Conservation (phyloP, 257 asterid species). For the Cruciata laevipes region DNA sequence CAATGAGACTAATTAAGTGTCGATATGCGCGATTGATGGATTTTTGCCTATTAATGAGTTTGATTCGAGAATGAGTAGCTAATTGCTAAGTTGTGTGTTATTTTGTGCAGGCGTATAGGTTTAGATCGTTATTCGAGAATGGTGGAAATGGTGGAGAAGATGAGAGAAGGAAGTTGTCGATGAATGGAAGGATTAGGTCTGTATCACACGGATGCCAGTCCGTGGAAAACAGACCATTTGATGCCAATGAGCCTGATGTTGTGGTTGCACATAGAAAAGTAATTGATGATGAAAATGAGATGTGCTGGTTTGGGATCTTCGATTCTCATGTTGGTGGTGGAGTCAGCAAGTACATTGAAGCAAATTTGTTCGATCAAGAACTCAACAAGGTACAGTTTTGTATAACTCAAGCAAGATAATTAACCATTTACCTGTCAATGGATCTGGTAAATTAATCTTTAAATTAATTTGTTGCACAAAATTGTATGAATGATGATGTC, state of each 20-base stretch:
- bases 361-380: conserved; percentile 38
- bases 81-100: neutral
- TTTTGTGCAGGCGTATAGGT: conserved; percentile 23
- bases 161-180: conserved; percentile 14
- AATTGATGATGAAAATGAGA: conserved; percentile 33
- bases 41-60: no score
- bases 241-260: conserved; percentile 17
- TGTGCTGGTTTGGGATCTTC: conserved; percentile 58
- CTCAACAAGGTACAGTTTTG: conserved; percentile 28
- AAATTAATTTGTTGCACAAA: neutral
- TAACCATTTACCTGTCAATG: neutral
- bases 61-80: neutral
- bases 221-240: conserved; percentile 21
- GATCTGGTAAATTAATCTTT: no score
- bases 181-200: conserved; percentile 20
- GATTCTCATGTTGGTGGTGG: conserved; percentile 34
- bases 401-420: neutral
- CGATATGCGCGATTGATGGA: neutral
- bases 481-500: conserved; percentile 34
- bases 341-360: conserved; percentile 39
- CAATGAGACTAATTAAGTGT: neutral
- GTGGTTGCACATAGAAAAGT: conserved; percentile 45
- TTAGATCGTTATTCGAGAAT: conserved; percentile 21
- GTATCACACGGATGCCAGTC: conserved; percentile 36
- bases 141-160: conserved; percentile 22